These are phyloP conservation scores for Paecilomyces sp. DNA, from an alignment of 2,329 filamentous ascomycete species.

Conservation along the genomic window DNA sequence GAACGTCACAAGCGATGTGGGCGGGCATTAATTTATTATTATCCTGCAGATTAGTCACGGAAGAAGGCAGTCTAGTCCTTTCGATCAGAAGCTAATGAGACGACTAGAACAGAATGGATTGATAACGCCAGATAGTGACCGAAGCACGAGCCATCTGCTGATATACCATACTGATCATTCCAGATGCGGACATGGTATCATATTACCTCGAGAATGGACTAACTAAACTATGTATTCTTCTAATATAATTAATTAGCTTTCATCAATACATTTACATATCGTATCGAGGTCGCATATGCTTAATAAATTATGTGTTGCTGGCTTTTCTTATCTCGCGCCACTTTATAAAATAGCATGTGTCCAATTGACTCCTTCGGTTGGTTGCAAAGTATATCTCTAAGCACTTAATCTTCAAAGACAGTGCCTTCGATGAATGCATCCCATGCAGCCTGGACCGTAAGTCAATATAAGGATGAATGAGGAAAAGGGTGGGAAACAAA, in stretches of 20 bases:
- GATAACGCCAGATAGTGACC: background rate
- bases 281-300: too few species aligned
- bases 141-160: conserved; percentile 2
- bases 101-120: background rate
- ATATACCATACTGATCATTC: background rate
- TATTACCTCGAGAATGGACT: too few species aligned
- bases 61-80: background rate
- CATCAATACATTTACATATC: too few species aligned
- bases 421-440: conserved; percentile 5
- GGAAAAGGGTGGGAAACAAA: background rate
- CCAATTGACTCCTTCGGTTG: too few species aligned
- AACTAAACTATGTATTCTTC: too few species aligned
- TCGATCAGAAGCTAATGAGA: conserved; percentile 10
- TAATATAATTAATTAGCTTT: too few species aligned
- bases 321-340: too few species aligned
- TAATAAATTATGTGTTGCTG: too few species aligned
- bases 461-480: background rate
- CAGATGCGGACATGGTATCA: too few species aligned
- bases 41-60: background rate
- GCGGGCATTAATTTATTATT: background rate
- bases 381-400: too few species aligned
- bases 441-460: conserved; percentile 2
- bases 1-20: background rate
- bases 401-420: background rate
- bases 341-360: too few species aligned